Percentiles rank a stretch among this genome's conserved stretches.
phyloP scores from a whole-genome alignment of 805 yeast genomes.

The Sungouiozyma intestinalis region DNA sequence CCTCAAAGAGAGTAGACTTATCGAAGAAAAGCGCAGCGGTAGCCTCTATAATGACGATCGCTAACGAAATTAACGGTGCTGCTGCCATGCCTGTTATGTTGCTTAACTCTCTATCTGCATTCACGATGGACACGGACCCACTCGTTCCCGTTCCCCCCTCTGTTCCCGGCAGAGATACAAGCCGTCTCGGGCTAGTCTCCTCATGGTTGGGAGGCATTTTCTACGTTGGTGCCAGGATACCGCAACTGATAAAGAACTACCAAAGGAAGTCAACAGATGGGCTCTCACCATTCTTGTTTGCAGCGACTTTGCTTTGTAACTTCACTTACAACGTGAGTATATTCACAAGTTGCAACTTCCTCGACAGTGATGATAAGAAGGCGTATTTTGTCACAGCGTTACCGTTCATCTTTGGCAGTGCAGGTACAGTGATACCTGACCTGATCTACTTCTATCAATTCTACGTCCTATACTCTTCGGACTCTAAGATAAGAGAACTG shows the following conservation, averaged over 20 bases:
- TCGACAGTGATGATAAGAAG: constrained; percentile 28
- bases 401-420: constrained; percentile 76
- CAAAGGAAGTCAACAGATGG: constrained; percentile 77
- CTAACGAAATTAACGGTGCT: not conserved
- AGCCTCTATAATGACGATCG: not conserved
- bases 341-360: constrained; percentile 48
- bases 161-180: not conserved
- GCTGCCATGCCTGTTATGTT: not conserved
- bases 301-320: constrained; percentile 72
- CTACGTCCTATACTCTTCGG: constrained; percentile 26
- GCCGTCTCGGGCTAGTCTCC: constrained; percentile 34
- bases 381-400: constrained; percentile 55
- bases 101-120: not conserved
- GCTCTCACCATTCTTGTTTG: constrained; percentile 67
- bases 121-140: not conserved
- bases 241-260: constrained; percentile 73
- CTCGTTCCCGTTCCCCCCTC: not conserved
- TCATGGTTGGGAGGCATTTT: constrained; percentile 77
- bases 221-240: constrained; percentile 71
- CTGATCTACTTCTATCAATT: constrained; percentile 55
- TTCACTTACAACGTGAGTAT: constrained; percentile 68
- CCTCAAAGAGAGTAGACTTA: not conserved
- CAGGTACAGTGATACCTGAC: constrained; percentile 79
- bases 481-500: constrained; percentile 19
- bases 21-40: not conserved